Evolutionary conservation across 2,329 filamentous ascomycete species (phyloP).

Genomic region (Fusarium subglutinans): DNA sequence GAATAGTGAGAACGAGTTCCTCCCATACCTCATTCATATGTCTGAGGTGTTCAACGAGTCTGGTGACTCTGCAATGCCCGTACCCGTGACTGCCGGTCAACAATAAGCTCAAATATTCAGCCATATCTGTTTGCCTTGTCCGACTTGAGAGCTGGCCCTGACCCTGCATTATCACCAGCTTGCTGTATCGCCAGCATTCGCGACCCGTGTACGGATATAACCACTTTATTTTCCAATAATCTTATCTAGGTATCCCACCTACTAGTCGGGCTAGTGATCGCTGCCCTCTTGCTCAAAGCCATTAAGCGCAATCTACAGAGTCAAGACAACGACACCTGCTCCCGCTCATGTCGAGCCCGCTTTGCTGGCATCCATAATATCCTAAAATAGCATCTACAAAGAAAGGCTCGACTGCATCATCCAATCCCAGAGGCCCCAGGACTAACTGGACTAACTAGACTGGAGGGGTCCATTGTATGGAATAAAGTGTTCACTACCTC

Average conservation of each 20-base stretch:
- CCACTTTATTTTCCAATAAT: slow-evolving; percentile 3
- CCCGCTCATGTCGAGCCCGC: slow-evolving; percentile 5
- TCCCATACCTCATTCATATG: neutral
- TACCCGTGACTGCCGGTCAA: neutral
- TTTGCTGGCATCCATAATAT: slow-evolving; percentile 33
- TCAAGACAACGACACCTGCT: neutral
- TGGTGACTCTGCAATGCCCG: neutral
- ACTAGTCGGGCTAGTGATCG: neutral
- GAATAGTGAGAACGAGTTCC: neutral
- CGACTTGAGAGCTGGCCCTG: slow-evolving; percentile 5
- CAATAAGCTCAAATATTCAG: slow-evolving; percentile 1
- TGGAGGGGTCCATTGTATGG: slow-evolving; percentile 18
- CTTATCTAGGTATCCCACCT: neutral
- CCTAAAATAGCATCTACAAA: slow-evolving; percentile 39
- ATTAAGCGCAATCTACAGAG: neutral
- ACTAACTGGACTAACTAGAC: slow-evolving; percentile 22
- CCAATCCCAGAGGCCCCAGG: slow-evolving; percentile 32
- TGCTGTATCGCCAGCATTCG: slow-evolving; percentile 14
- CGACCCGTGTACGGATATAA: neutral
- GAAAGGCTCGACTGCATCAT: slow-evolving; percentile 31
- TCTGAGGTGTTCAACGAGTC: neutral
- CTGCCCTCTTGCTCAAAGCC: neutral
- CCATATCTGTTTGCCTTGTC: slow-evolving; percentile 4
- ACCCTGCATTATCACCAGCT: slow-evolving; percentile 3
- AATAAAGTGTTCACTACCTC: slow-evolving; percentile 5